Evolutionary conservation across 2,329 filamentous ascomycete genomes (phyloP).

Genomic region (Lachnellula occidentalis): DNA sequence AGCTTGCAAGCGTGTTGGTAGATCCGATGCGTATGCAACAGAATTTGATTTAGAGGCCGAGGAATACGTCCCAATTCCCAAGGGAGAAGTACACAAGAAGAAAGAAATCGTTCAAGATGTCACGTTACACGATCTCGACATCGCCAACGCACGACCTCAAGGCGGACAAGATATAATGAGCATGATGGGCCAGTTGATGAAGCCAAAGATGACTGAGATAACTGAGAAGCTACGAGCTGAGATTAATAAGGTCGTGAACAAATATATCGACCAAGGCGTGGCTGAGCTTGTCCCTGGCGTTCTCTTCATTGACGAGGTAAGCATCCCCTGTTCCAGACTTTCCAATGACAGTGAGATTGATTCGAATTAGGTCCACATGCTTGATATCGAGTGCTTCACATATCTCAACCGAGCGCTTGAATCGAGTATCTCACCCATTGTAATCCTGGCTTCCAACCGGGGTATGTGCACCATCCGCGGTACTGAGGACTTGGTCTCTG

Average conservation of each 20-base stretch:
- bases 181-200: constrained; percentile 99
- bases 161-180: constrained; percentile 99
- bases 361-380: constrained; percentile 80
- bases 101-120: constrained; percentile 99
- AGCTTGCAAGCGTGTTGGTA: constrained; percentile 92
- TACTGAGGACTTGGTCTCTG: constrained; percentile 73
- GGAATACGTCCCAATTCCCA: constrained; percentile 97
- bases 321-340: constrained; percentile 2
- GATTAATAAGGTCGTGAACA: constrained; percentile 99
- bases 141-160: constrained; percentile 91
- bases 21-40: constrained; percentile 94
- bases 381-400: constrained; percentile 98
- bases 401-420: constrained; percentile 98
- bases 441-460: constrained; percentile 94
- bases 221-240: constrained; percentile 93
- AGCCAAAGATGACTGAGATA: constrained; percentile 99
- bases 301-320: constrained; percentile 95
- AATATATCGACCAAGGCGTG: constrained; percentile 97
- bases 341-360: constrained; percentile 14
- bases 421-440: constrained; percentile 89
- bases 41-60: constrained; percentile 98
- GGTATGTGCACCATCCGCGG: constrained; percentile 91
- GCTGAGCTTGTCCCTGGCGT: constrained; percentile 97
- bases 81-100: constrained; percentile 99
- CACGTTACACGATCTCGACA: constrained; percentile 91